Conservation (phyloP, 2,329 filamentous ascomycete species). For the Pestalotiopsis fici region DNA sequence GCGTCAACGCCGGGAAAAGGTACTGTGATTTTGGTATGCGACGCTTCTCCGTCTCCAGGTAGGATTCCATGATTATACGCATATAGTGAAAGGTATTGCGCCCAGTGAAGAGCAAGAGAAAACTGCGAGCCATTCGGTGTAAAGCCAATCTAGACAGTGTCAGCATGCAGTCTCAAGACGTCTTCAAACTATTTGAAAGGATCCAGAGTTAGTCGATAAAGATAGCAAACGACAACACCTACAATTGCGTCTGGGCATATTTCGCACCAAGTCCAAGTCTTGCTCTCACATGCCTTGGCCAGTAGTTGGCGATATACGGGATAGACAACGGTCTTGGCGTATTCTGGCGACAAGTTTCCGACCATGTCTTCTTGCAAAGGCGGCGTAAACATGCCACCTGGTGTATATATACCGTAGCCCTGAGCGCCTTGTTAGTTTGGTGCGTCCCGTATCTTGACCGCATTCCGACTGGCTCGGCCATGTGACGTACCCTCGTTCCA, state of each 20-base stretch:
- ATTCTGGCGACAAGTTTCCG: slow-evolving; percentile 30
- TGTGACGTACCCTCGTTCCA: slow-evolving; percentile 29
- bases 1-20: slow-evolving; percentile 30
- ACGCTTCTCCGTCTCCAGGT: background rate
- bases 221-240: slow-evolving; percentile 2
- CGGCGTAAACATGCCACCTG: slow-evolving; percentile 31
- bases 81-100: slow-evolving; percentile 38
- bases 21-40: slow-evolving; percentile 13
- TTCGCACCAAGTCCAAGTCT: slow-evolving; percentile 37
- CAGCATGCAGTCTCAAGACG: background rate
- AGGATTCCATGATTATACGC: slow-evolving; percentile 25
- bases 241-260: slow-evolving; percentile 38
- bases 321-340: slow-evolving; percentile 36
- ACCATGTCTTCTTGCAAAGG: slow-evolving; percentile 34
- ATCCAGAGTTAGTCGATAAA: too few relatives aligned
- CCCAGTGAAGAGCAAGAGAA: slow-evolving; percentile 39
- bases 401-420: slow-evolving; percentile 39
- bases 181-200: background rate
- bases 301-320: slow-evolving; percentile 32
- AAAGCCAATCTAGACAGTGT: slow-evolving; percentile 29
- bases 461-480: background rate
- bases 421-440: slow-evolving; percentile 22
- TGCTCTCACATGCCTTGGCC: slow-evolving; percentile 24
- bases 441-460: background rate
- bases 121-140: slow-evolving; percentile 38